phyloP scores from a whole-genome alignment of 1,284 basidiomycete genomes.

The Trichosporon ovoides region DNA sequence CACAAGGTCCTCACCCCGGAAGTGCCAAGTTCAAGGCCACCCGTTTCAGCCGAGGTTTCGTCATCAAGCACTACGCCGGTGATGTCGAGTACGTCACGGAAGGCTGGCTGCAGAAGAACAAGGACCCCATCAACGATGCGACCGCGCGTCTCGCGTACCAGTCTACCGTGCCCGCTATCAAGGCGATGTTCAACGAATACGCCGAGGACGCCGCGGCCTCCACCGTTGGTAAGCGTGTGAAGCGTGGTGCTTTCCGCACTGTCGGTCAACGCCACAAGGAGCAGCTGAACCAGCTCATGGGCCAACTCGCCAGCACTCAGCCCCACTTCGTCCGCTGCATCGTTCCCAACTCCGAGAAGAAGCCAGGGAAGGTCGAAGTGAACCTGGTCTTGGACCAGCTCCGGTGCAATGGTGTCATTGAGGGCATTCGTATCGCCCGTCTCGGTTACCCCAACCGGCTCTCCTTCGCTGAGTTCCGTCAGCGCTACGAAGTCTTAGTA shows the following conservation, averaged over 20 bases:
- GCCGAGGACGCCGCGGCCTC: constrained; percentile 53
- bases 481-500: constrained; percentile 92
- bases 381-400: constrained; percentile 95
- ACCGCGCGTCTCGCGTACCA: constrained; percentile 80
- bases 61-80: constrained; percentile 94
- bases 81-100: constrained; percentile 94
- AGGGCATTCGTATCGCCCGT: constrained; percentile 96
- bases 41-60: constrained; percentile 89
- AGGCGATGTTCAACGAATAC: constrained; percentile 81
- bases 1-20: constrained; percentile 56
- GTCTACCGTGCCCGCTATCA: constrained; percentile 77
- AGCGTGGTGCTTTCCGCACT: constrained; percentile 96
- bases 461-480: constrained; percentile 94
- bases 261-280: constrained; percentile 95
- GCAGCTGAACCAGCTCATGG: constrained; percentile 87
- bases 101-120: constrained; percentile 99
- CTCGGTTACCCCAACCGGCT: constrained; percentile 95
- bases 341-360: constrained; percentile 89
- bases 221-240: constrained; percentile 65
- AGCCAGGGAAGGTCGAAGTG: constrained; percentile 85
- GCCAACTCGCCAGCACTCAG: constrained; percentile 85
- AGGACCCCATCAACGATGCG: constrained; percentile 97
- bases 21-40: constrained; percentile 78
- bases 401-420: constrained; percentile 96
- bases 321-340: constrained; percentile 99